phyloP scores from a whole-genome alignment of 768 basidiomycete species.

The Hericium coralloides region DNA sequence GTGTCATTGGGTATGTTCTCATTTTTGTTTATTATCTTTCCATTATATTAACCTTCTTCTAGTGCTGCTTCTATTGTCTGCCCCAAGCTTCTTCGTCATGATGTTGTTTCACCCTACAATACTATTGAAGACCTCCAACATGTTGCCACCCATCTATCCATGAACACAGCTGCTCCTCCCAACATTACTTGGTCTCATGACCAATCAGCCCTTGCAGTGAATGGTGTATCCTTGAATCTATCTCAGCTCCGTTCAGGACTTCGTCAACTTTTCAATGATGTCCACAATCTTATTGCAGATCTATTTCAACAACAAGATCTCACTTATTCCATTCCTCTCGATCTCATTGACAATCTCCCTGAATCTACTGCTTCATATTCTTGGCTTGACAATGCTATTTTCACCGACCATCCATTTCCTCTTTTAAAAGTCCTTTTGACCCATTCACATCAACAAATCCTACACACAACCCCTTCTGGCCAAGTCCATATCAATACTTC shows the following conservation, averaged over 20 bases:
- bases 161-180: neutral
- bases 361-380: neutral
- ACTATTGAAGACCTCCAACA: neutral
- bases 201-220: neutral
- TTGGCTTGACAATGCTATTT: neutral
- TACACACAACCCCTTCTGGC: neutral
- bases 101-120: neutral
- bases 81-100: neutral
- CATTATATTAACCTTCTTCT: neutral
- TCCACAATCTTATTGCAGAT: neutral
- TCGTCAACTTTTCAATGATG: neutral
- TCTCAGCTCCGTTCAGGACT: neutral
- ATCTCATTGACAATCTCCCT: neutral
- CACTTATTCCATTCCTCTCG: neutral
- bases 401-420: neutral
- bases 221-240: neutral
- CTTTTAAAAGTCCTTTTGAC: neutral
- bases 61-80: neutral
- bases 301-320: neutral
- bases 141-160: neutral
- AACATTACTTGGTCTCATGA: neutral
- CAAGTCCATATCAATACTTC: neutral
- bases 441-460: neutral
- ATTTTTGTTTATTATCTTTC: neutral
- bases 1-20: neutral